phyloP scores from a whole-genome alignment of 441 rosid genomes.

The Populus hybrid region DNA sequence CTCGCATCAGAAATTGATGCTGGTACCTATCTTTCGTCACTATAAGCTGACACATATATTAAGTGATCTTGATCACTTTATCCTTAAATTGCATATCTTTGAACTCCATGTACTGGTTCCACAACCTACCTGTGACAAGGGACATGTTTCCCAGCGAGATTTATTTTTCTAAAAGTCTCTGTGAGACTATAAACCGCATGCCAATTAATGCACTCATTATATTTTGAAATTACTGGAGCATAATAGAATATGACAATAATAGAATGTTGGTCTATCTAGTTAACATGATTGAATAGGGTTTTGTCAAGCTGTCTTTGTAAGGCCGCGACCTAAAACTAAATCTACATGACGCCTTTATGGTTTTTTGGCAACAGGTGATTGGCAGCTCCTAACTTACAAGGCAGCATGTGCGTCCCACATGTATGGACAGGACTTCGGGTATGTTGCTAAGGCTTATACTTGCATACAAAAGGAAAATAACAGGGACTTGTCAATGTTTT shows the following conservation, averaged over 20 bases:
- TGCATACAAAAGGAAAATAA: constrained; percentile 28
- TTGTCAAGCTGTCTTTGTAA: neutral
- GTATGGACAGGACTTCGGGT: constrained; percentile 52
- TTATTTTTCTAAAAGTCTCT: neutral
- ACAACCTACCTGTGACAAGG: neutral
- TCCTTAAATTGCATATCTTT: neutral
- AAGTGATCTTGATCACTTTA: neutral
- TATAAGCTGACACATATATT: neutral
- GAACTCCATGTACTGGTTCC: neutral
- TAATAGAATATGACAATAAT: neutral
- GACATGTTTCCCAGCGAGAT: neutral
- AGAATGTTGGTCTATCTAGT: neutral
- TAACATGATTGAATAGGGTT: neutral
- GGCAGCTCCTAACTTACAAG: constrained; percentile 56
- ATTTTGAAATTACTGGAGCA: neutral
- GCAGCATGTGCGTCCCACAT: constrained; percentile 74
- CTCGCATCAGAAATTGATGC: constrained; percentile 47
- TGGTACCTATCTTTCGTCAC: constrained; percentile 30
- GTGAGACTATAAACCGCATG: neutral
- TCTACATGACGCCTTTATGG: neutral
- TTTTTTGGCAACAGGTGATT: constrained; percentile 36
- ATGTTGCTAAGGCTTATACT: constrained; percentile 37
- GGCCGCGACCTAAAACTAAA: neutral
- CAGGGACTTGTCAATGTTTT: constrained; percentile 21
- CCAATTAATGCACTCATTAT: neutral